Conservation (phyloP, 495 filamentous ascomycete species). For the Penicillium cinerascens region DNA sequence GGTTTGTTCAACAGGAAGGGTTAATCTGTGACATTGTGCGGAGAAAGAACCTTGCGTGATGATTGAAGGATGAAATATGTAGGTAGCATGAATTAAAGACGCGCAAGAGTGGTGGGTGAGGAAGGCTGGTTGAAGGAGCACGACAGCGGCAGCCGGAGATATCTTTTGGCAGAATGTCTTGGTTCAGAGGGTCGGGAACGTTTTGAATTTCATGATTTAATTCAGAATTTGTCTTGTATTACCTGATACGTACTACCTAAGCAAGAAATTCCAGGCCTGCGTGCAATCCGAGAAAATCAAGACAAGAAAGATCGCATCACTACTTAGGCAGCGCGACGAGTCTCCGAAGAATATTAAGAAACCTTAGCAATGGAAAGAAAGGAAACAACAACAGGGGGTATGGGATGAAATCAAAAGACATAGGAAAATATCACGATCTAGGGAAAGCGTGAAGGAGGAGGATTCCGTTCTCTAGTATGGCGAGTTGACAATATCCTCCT, state of each 20-base stretch:
- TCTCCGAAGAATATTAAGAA: not conserved
- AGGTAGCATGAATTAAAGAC: too few relatives aligned
- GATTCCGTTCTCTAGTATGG: constrained; percentile 60
- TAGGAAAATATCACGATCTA: not conserved
- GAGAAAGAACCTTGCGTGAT: not conserved
- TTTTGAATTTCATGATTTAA: not conserved
- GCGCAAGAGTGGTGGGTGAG: too few relatives aligned
- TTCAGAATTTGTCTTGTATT: not conserved
- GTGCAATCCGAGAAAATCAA: too few relatives aligned
- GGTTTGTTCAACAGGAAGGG: constrained; percentile 37
- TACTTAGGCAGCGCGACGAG: not conserved
- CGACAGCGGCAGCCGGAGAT: too few relatives aligned
- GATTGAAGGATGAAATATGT: too few relatives aligned
- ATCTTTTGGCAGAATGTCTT: too few relatives aligned
- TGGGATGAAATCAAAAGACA: constrained; percentile 15
- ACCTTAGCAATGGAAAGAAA: constrained; percentile 1
- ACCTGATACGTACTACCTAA: constrained; percentile 8
- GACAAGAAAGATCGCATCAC: too few relatives aligned
- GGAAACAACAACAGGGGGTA: constrained; percentile 36
- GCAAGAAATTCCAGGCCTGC: not conserved
- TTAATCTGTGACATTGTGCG: constrained; percentile 19
- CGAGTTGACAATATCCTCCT: constrained; percentile 79
- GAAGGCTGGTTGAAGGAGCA: too few relatives aligned
- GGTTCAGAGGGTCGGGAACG: too few relatives aligned
- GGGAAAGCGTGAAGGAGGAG: constrained; percentile 10